A percentile compares a stretch with the other conserved stretches of the same genome.
phyloP scores from a whole-genome alignment of 2,329 filamentous ascomycete species.

The Ascocoryne sarcoides region DNA sequence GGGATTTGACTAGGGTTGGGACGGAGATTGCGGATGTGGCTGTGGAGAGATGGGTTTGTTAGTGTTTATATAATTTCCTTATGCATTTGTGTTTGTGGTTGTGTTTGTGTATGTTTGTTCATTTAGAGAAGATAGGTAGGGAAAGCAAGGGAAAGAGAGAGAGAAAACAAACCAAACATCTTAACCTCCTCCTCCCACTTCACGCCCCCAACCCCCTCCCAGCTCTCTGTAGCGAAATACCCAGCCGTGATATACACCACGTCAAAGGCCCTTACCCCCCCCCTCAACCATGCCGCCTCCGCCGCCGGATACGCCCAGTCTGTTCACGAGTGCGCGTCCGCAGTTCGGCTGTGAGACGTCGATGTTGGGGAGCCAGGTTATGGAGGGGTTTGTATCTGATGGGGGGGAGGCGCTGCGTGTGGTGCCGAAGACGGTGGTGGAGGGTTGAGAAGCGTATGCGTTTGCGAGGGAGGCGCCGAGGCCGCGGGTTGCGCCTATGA shows the following conservation, averaged over 20 bases:
- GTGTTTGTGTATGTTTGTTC: not conserved
- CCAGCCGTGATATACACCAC: slow-evolving; percentile 57
- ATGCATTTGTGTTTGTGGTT: too few relatives aligned
- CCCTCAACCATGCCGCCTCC: slow-evolving; percentile 21
- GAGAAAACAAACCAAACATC: slow-evolving; percentile 61
- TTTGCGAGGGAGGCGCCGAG: slow-evolving; percentile 54
- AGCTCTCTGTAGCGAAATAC: slow-evolving; percentile 59
- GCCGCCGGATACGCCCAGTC: slow-evolving; percentile 30
- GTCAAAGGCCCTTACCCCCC: slow-evolving; percentile 32
- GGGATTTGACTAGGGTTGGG: slow-evolving; percentile 52
- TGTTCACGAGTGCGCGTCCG: slow-evolving; percentile 38
- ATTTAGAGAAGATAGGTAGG: not conserved
- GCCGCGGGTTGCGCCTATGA: slow-evolving; percentile 61
- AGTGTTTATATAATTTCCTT: too few relatives aligned
- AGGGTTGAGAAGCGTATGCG: slow-evolving; percentile 41
- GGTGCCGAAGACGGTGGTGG: slow-evolving; percentile 50
- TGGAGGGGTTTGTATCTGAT: slow-evolving; percentile 27
- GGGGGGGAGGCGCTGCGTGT: slow-evolving; percentile 41
- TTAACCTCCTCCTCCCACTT: slow-evolving; percentile 57
- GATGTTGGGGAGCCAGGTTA: slow-evolving; percentile 50
- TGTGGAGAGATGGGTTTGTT: too few relatives aligned
- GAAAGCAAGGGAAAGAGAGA: slow-evolving; percentile 40
- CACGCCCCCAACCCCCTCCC: slow-evolving; percentile 40
- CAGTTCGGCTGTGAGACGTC: slow-evolving; percentile 44
- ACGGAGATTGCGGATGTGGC: slow-evolving; percentile 25